A percentile compares a stretch with the other conserved stretches of the same genome.
phyloP scores from a whole-genome alignment of 2,329 filamentous ascomycete species.

The Neofusicoccum sp. region DNA sequence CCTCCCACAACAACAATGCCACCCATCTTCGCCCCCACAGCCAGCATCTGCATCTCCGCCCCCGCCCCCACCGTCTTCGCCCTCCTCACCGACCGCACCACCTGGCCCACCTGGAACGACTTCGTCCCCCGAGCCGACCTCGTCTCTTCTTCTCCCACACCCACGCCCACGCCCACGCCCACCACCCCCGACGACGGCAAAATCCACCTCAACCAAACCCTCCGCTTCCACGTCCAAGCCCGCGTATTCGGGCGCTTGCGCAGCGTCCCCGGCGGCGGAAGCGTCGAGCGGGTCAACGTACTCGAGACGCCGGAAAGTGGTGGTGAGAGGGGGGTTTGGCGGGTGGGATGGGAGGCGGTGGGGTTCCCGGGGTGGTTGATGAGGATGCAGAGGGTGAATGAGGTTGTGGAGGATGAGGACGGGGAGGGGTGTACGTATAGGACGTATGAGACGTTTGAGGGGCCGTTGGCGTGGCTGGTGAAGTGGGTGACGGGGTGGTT shows the following conservation, averaged over 20 bases:
- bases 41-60: conserved; percentile 8
- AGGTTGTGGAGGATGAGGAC: conserved; percentile 1
- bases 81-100: conserved; percentile 16
- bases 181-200: neutral
- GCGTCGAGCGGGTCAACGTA: conserved; percentile 2
- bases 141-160: neutral
- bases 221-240: conserved; percentile 8
- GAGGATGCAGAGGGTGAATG: conserved; percentile 12
- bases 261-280: conserved; percentile 12
- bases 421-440: conserved; percentile 7
- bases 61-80: conserved; percentile 11
- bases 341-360: conserved; percentile 3
- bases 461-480: conserved; percentile 10
- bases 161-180: neutral
- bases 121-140: conserved; percentile 20
- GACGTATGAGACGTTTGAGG: conserved; percentile 18
- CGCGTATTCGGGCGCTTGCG: conserved; percentile 7
- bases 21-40: conserved; percentile 12
- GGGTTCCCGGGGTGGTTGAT: conserved; percentile 13
- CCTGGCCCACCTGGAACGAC: conserved; percentile 19
- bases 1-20: neutral
- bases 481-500: conserved; percentile 20
- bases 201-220: neutral
- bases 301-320: neutral
- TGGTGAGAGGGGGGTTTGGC: conserved; percentile 4